These are phyloP conservation scores for Penicillium psychrofluorescens DNA, from an alignment of 495 filamentous ascomycete species.

Conservation along the genomic window DNA sequence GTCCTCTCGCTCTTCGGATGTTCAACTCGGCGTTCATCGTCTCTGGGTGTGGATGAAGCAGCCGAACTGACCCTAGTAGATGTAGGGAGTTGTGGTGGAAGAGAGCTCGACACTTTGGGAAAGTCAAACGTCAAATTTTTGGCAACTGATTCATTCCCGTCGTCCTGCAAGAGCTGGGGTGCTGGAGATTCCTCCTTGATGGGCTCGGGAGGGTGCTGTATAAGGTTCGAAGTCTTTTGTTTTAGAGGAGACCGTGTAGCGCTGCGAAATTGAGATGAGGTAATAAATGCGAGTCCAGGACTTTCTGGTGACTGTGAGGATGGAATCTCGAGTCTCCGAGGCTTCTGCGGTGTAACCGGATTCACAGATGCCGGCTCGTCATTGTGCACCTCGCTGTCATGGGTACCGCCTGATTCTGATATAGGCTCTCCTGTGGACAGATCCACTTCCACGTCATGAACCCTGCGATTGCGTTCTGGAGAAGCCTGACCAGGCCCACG, in stretches of 20 bases:
- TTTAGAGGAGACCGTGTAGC: constrained; percentile 25
- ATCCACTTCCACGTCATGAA: constrained; percentile 14
- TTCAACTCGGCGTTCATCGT: background rate
- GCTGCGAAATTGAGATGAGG: constrained; percentile 31
- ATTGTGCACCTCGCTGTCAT: background rate
- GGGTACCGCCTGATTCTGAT: constrained; percentile 4
- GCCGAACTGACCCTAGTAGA: no score
- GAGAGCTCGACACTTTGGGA: background rate
- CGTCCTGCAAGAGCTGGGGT: constrained; percentile 1
- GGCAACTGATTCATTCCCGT: background rate
- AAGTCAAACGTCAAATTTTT: constrained; percentile 1
- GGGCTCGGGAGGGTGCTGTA: background rate
- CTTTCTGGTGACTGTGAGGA: constrained; percentile 43
- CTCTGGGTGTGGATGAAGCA: background rate
- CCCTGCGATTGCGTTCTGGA: constrained; percentile 8
- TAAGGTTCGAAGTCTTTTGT: constrained; percentile 1
- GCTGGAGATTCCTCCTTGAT: constrained; percentile 21
- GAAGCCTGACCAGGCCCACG: background rate
- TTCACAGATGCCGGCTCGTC: background rate
- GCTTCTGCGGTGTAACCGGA: constrained; percentile 29
- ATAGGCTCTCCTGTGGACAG: constrained; percentile 21
- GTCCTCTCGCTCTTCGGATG: constrained; percentile 18
- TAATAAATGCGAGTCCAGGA: constrained; percentile 30
- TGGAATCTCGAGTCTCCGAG: constrained; percentile 28
- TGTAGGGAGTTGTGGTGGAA: background rate